These are phyloP conservation scores for Piloderma croceum DNA, from an alignment of 768 basidiomycete genomes.

Conservation along the genomic window DNA sequence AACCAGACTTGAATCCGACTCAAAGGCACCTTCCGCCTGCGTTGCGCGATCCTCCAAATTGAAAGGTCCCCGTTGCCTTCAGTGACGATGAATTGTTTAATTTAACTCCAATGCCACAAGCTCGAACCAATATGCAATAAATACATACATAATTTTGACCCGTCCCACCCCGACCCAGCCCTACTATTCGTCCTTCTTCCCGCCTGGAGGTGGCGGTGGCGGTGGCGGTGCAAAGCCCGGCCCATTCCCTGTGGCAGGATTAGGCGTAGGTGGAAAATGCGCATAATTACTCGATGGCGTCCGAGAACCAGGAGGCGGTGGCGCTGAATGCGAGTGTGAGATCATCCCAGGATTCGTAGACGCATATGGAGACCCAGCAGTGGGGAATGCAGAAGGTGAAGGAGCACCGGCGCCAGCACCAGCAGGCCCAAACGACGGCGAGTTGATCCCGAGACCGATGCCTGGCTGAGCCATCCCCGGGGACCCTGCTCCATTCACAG, in stretches of 20 bases:
- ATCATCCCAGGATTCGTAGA: slow-evolving; percentile 5
- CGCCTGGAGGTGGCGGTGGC: slow-evolving; percentile 18
- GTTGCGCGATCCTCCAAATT: too few relatives aligned
- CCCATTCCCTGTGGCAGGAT: not conserved
- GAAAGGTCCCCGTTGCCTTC: too few relatives aligned
- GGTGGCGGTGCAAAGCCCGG: slow-evolving; percentile 8
- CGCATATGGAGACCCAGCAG: slow-evolving; percentile 9
- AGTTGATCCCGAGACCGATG: slow-evolving; percentile 20
- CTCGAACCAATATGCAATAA: too few relatives aligned
- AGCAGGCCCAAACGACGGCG: slow-evolving; percentile 13
- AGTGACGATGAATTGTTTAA: too few relatives aligned
- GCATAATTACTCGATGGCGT: not conserved
- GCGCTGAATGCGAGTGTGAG: slow-evolving; percentile 9
- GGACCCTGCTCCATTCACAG: too few relatives aligned
- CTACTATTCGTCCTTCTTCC: slow-evolving; percentile 7
- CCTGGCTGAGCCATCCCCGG: too few relatives aligned
- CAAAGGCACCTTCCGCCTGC: too few relatives aligned
- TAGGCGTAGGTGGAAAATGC: not conserved
- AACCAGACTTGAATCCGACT: too few relatives aligned
- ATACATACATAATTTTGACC: too few relatives aligned
- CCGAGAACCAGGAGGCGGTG: not conserved
- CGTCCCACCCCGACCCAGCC: too few relatives aligned
- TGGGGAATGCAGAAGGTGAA: slow-evolving; percentile 19
- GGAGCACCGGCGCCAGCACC: slow-evolving; percentile 15
- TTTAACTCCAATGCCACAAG: too few relatives aligned